phyloP scores from a whole-genome alignment of 768 basidiomycete genomes.

The Hericium alpestre region DNA sequence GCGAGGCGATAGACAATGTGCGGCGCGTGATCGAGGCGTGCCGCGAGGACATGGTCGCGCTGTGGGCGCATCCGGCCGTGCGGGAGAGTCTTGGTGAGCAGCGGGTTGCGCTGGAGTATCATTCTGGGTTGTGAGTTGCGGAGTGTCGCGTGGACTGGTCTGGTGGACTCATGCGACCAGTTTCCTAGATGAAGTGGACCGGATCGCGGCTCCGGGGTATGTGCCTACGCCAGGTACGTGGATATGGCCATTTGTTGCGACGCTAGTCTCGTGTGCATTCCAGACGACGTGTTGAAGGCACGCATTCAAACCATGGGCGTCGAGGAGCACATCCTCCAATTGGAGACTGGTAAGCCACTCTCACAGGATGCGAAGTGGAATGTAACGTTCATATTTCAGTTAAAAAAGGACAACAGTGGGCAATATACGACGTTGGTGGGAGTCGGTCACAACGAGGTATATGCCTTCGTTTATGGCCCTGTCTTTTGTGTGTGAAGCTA shows the following conservation, averaged over 20 bases:
- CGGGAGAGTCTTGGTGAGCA: slow-evolving; percentile 31
- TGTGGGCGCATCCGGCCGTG: slow-evolving; percentile 42
- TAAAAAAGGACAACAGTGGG: slow-evolving; percentile 36
- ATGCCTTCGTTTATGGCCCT: neutral
- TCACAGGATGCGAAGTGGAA: neutral
- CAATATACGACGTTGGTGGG: slow-evolving; percentile 61
- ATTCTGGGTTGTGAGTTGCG: slow-evolving; percentile 49
- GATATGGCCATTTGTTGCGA: neutral
- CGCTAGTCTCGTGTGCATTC: neutral
- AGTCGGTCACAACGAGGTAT: slow-evolving; percentile 44
- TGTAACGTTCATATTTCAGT: neutral
- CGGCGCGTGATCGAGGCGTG: slow-evolving; percentile 41
- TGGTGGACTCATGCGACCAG: slow-evolving; percentile 21
- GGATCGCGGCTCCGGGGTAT: slow-evolving; percentile 42
- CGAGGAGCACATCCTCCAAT: slow-evolving; percentile 47
- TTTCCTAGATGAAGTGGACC: slow-evolving; percentile 45
- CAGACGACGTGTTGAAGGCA: slow-evolving; percentile 56
- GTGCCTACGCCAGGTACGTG: slow-evolving; percentile 39
- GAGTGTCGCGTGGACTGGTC: neutral
- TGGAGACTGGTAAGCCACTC: slow-evolving; percentile 30
- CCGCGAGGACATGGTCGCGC: slow-evolving; percentile 37
- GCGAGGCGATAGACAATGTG: slow-evolving; percentile 32
- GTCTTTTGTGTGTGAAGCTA: neutral
- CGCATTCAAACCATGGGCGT: slow-evolving; percentile 55
- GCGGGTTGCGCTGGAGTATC: slow-evolving; percentile 41